A percentile compares a stretch with the other conserved stretches of the same genome.
Conservation (phyloP, 73 alveolate species). For the Paramecium pentaurelia region DNA sequence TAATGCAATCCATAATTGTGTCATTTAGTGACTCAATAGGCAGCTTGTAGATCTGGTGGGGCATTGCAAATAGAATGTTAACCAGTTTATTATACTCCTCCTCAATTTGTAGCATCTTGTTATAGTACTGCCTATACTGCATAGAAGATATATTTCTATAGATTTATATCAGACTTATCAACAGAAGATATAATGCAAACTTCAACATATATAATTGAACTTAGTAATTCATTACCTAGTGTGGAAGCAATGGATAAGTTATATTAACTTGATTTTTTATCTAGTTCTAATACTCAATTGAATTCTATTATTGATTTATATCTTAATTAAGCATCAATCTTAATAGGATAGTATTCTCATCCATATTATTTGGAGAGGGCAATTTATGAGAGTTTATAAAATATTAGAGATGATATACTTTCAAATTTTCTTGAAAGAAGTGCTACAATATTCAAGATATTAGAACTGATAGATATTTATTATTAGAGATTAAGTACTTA, state of each 20-base stretch:
- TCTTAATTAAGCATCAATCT: background rate
- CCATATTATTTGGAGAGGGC: background rate
- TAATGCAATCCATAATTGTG: background rate
- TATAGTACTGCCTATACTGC: background rate
- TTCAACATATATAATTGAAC: background rate
- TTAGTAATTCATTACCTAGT: background rate
- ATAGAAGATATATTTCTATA: background rate
- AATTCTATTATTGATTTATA: background rate
- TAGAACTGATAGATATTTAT: background rate
- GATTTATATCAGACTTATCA: background rate
- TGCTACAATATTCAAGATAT: background rate
- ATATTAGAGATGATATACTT: background rate
- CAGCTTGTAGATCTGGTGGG: background rate
- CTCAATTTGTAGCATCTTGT: background rate
- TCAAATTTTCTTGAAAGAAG: background rate
- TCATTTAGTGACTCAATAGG: background rate
- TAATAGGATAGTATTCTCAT: background rate
- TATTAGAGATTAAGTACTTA: background rate
- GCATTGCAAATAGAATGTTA: background rate
- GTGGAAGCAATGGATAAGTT: background rate
- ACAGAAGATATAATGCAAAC: background rate
- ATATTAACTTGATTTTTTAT: background rate
- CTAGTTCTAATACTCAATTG: background rate
- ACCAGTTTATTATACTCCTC: background rate
- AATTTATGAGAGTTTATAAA: background rate